A percentile compares a stretch with the other conserved stretches of the same genome.
Conservation (phyloP, 2,329 filamentous ascomycete species). For the Reticulascus tulasneorum region DNA sequence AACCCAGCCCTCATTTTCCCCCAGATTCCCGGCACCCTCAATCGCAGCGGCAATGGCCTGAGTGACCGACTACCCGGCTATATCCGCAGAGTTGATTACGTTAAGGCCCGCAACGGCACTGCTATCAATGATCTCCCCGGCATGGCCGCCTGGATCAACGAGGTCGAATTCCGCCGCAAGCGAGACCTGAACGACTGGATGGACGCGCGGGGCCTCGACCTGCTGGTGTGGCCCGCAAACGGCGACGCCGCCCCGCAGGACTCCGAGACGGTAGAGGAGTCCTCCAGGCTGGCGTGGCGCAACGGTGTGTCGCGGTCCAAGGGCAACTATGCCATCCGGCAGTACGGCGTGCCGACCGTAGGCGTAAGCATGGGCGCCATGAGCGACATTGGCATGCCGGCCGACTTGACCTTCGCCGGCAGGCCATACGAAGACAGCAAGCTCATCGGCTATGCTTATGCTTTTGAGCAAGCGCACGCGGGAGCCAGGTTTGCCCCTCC, state of each 20-base stretch:
- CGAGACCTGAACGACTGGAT: constrained; percentile 3
- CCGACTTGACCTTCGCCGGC: constrained; percentile 20
- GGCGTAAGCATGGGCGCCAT: constrained; percentile 23
- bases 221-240: not conserved
- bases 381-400: constrained; percentile 18
- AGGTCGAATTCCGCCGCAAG: not conserved
- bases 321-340: constrained; percentile 18
- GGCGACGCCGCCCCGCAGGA: constrained; percentile 1
- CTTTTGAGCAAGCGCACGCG: constrained; percentile 17
- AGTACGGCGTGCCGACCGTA: constrained; percentile 22
- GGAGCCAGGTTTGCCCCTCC: not conserved
- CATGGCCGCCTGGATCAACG: not conserved
- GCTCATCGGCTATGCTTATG: constrained; percentile 18
- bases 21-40: constrained; percentile 2
- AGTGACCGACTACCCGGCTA: not conserved
- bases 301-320: constrained; percentile 10
- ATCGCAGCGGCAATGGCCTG: constrained; percentile 2
- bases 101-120: not conserved
- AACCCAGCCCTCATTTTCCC: constrained; percentile 1
- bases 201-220: not conserved
- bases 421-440: constrained; percentile 21
- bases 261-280: not conserved
- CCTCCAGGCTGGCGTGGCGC: constrained; percentile 34
- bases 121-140: not conserved
- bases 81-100: not conserved